Percentiles rank a stretch among this genome's conserved stretches.
phyloP scores from a whole-genome alignment of 2,329 filamentous ascomycete species.

The Penicillium sp. region DNA sequence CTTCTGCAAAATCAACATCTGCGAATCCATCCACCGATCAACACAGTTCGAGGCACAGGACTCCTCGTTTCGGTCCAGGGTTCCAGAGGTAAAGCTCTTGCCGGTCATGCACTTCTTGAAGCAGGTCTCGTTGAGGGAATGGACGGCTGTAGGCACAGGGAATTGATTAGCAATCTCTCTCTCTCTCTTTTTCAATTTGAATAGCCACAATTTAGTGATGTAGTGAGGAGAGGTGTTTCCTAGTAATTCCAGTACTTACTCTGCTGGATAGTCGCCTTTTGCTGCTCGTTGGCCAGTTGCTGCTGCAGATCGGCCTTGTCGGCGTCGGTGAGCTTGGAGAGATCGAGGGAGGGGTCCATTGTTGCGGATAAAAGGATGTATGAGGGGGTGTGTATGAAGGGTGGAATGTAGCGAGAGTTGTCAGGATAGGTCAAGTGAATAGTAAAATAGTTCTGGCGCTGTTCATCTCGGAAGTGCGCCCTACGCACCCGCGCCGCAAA shows the following conservation, averaged over 20 bases:
- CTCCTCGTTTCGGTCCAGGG: constrained; percentile 79
- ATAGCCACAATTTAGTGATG: not conserved
- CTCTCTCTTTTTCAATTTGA: too few species aligned
- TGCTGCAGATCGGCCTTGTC: constrained; percentile 89
- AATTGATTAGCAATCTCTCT: not conserved
- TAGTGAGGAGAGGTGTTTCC: not conserved
- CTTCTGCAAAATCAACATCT: constrained; percentile 82
- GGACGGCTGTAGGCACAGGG: constrained; percentile 59
- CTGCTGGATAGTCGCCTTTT: constrained; percentile 70
- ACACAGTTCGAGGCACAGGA: constrained; percentile 90
- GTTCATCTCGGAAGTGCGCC: constrained; percentile 4
- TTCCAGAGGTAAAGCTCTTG: constrained; percentile 68
- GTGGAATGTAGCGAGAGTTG: not conserved
- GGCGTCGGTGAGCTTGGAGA: constrained; percentile 75
- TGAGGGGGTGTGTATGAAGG: not conserved
- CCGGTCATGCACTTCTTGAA: constrained; percentile 92
- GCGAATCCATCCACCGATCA: constrained; percentile 89
- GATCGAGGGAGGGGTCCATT: constrained; percentile 60
- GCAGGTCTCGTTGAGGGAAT: constrained; percentile 76
- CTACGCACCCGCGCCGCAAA: constrained; percentile 25
- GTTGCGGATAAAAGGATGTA: constrained; percentile 14
- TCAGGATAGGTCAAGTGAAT: not conserved
- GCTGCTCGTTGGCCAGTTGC: constrained; percentile 81
- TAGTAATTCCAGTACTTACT: constrained; percentile 39
- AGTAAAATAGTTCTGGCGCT: not conserved